phyloP scores from a whole-genome alignment of 2,329 filamentous ascomycete species.

The Colletotrichum nymphaeae region DNA sequence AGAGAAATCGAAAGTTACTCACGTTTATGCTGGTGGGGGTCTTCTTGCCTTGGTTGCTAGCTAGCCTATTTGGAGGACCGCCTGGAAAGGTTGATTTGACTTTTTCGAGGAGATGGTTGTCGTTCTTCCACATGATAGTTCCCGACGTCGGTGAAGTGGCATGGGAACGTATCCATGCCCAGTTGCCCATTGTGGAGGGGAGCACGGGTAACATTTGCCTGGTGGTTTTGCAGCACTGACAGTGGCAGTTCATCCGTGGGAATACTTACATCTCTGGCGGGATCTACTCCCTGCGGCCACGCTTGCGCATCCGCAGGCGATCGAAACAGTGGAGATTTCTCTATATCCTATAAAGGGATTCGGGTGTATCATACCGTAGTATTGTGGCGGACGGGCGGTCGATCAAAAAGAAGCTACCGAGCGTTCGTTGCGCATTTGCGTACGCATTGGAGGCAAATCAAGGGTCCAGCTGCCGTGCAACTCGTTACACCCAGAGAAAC shows the following conservation, averaged over 20 bases:
- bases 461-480: background rate
- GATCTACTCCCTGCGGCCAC: too few relatives aligned
- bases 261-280: background rate
- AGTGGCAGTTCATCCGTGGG: background rate
- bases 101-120: background rate
- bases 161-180: background rate
- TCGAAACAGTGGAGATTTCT: background rate
- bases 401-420: background rate
- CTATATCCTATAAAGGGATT: background rate
- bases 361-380: background rate
- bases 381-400: background rate
- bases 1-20: background rate
- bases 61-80: too few relatives aligned
- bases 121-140: background rate
- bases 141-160: background rate
- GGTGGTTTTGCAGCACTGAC: background rate
- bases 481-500: background rate
- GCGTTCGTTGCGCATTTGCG: background rate
- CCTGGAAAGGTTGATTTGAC: background rate
- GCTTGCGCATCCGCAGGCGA: background rate
- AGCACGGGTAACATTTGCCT: too few relatives aligned
- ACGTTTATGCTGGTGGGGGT: background rate
- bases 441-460: background rate
- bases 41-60: background rate
- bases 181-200: background rate